Evolutionary conservation across 345 rosid genomes (phyloP).

Genomic region (Xanthoceras sorbifolium): DNA sequence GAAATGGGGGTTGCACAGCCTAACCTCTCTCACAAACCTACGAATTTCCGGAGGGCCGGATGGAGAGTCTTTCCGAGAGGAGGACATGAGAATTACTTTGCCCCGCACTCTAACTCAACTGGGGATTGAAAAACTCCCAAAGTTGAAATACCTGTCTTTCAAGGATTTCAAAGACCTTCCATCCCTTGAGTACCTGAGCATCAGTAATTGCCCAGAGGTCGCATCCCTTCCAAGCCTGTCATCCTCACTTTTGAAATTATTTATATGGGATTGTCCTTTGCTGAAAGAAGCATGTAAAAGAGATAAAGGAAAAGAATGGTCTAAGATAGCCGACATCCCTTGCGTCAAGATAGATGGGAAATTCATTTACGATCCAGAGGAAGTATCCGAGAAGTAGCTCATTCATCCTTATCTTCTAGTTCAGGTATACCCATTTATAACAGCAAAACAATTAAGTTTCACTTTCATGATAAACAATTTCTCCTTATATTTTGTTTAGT

Average conservation of each 20-base stretch:
- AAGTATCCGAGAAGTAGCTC: not conserved
- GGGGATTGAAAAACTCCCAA: conserved; percentile 4
- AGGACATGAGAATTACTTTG: conserved; percentile 16
- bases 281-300: not conserved
- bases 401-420: not conserved
- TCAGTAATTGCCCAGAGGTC: conserved; percentile 16
- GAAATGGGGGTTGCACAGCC: conserved; percentile 21
- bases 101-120: conserved; percentile 12
- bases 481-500: not conserved
- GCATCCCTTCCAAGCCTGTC: conserved; percentile 16
- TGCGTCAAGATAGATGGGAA: not conserved
- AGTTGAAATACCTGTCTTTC: conserved; percentile 13
- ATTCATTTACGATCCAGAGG: no score
- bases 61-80: conserved; percentile 14
- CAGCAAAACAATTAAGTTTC: not conserved
- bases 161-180: conserved; percentile 19
- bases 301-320: not conserved
- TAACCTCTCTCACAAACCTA: conserved; percentile 16
- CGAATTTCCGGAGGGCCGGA: not conserved
- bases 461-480: not conserved
- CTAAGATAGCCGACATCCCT: not conserved
- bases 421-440: not conserved
- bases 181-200: conserved; percentile 11
- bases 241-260: not conserved
- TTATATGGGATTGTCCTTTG: not conserved